Conservation (phyloP, 2,329 filamentous ascomycete genomes). For the Annulohypoxylon truncatum region DNA sequence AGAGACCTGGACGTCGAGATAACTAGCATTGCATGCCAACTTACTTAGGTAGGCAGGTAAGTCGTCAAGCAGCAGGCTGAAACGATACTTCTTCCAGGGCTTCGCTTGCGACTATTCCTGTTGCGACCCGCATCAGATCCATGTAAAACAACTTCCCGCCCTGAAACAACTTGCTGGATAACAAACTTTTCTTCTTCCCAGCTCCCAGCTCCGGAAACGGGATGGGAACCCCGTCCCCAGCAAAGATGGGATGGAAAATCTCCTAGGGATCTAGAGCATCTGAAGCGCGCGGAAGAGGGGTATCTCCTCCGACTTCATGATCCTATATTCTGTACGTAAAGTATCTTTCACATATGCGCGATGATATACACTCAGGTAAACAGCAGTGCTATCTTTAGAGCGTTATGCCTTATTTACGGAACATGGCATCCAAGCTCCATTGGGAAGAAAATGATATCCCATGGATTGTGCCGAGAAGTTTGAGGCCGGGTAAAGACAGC, state of each 20-base stretch:
- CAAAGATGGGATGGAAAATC: slow-evolving; percentile 34
- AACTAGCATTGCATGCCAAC: slow-evolving; percentile 11
- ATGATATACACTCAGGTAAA: background rate
- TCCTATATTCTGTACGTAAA: background rate
- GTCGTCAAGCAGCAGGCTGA: slow-evolving; percentile 10
- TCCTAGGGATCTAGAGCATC: slow-evolving; percentile 19
- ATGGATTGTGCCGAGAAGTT: background rate
- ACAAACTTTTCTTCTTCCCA: slow-evolving; percentile 14
- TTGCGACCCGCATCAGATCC: slow-evolving; percentile 34
- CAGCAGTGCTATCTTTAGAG: background rate
- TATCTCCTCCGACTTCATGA: background rate
- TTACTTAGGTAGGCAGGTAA: slow-evolving; percentile 20
- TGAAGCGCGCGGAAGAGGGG: background rate
- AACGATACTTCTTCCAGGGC: slow-evolving; percentile 18
- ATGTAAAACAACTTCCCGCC: slow-evolving; percentile 20
- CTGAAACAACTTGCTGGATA: slow-evolving; percentile 35
- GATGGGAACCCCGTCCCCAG: slow-evolving; percentile 16
- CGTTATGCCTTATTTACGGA: background rate
- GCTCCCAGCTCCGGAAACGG: slow-evolving; percentile 18
- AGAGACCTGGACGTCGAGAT: slow-evolving; percentile 7
- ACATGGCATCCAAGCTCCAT: background rate
- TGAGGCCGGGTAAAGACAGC: slow-evolving; percentile 4
- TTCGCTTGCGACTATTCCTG: slow-evolving; percentile 24
- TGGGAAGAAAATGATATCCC: background rate
- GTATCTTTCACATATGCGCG: background rate